Conservation (phyloP, 2,329 filamentous ascomycete genomes). For the Colletotrichum tabaci region DNA sequence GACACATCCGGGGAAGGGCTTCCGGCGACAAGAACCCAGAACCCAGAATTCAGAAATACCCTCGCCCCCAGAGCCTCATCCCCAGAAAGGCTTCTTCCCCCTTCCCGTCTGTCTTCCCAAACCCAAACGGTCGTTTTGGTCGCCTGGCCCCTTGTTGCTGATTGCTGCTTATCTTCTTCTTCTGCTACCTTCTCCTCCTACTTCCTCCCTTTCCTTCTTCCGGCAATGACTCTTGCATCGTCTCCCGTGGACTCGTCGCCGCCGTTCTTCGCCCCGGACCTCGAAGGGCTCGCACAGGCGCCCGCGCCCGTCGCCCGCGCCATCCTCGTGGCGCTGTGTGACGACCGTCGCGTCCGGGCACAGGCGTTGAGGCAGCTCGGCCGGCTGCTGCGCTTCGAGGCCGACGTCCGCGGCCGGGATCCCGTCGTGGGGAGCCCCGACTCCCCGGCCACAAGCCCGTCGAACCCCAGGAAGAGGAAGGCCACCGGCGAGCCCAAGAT, state of each 20-base stretch:
- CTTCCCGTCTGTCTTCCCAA: neutral
- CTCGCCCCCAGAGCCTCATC: conserved; percentile 33
- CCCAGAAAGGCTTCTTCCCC: too few relatives aligned
- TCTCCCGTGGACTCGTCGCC: conserved; percentile 24
- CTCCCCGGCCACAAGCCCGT: conserved; percentile 6
- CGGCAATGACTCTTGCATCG: conserved; percentile 30
- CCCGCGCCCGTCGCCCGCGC: conserved; percentile 33
- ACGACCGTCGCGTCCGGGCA: conserved; percentile 31
- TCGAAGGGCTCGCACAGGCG: conserved; percentile 40
- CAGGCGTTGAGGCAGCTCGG: conserved; percentile 39
- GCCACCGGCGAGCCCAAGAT: conserved; percentile 37
- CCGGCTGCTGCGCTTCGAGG: conserved; percentile 39
- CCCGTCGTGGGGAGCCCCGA: conserved; percentile 15
- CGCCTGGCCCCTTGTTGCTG: neutral
- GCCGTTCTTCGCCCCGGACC: conserved; percentile 26
- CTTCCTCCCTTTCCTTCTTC: too few relatives aligned
- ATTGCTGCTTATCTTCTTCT: too few relatives aligned
- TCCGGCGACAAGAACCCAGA: conserved; percentile 41
- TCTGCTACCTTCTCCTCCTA: too few relatives aligned
- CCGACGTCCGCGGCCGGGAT: conserved; percentile 21
- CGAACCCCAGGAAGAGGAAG: conserved; percentile 35
- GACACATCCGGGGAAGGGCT: conserved; percentile 42
- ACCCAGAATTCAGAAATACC: conserved; percentile 36
- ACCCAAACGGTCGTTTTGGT: neutral
- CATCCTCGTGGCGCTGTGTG: conserved; percentile 43